phyloP scores from a whole-genome alignment of 306 rosid species.

The Cicer chorassanicum region DNA sequence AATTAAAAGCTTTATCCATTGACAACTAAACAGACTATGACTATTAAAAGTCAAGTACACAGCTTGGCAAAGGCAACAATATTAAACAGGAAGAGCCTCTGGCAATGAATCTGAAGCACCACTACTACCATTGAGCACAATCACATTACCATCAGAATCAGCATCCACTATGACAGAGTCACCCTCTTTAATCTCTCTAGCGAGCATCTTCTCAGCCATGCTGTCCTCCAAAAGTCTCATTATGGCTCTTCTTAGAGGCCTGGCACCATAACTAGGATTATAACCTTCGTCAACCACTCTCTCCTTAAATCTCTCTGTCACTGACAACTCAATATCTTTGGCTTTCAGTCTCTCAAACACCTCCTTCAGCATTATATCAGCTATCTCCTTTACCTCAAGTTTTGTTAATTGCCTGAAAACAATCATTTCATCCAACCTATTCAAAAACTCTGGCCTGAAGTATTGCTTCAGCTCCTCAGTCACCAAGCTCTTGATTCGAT shows the following conservation, averaged over 20 bases:
- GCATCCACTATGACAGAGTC: conserved; percentile 93
- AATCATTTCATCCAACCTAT: conserved; percentile 93
- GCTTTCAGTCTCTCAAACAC: conserved; percentile 82
- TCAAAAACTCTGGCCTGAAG: conserved; percentile 91
- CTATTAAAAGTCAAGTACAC: conserved; percentile 33
- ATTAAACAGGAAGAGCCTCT: conserved; percentile 63
- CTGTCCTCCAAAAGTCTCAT: conserved; percentile 97
- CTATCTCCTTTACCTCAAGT: conserved; percentile 92
- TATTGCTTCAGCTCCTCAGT: conserved; percentile 90
- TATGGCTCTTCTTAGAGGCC: conserved; percentile 95
- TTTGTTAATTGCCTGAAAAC: conserved; percentile 95
- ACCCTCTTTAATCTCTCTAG: conserved; percentile 91
- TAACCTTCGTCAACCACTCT: conserved; percentile 95
- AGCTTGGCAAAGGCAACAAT: conserved; percentile 34
- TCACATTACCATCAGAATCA: conserved; percentile 89
- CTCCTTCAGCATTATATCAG: conserved; percentile 93
- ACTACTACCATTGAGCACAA: conserved; percentile 80
- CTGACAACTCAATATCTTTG: conserved; percentile 85
- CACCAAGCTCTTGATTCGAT: conserved; percentile 92
- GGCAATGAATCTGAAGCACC: conserved; percentile 68
- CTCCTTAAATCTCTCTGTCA: conserved; percentile 90
- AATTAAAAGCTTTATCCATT: conserved; percentile 45
- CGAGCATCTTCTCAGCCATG: conserved; percentile 99
- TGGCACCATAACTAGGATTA: conserved; percentile 96
- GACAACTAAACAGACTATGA: conserved; percentile 45